Evolutionary conservation across 2,329 filamentous ascomycete genomes (phyloP).

Genomic region (Fusarium sp.): DNA sequence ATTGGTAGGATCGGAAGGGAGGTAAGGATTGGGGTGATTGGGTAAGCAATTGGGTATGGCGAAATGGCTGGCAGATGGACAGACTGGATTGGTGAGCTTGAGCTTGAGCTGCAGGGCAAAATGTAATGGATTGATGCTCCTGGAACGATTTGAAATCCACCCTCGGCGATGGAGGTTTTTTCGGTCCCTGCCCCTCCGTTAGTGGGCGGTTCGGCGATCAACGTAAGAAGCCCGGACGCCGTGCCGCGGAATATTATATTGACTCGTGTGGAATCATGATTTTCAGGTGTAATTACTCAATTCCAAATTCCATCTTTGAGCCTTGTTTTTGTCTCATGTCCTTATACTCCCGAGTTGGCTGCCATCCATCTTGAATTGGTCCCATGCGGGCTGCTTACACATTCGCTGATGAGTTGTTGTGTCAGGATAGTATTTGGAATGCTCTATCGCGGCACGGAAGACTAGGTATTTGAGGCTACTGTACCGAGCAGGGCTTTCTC

Average conservation of each 20-base stretch:
- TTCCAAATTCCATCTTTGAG: background rate
- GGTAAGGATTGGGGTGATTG: constrained; percentile 30
- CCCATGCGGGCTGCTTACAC: constrained; percentile 9
- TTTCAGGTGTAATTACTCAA: background rate
- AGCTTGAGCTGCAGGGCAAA: constrained; percentile 24
- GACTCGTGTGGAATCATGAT: constrained; percentile 24
- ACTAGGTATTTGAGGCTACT: background rate
- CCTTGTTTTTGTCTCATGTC: background rate
- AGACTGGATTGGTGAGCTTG: constrained; percentile 15
- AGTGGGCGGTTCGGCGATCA: constrained; percentile 13
- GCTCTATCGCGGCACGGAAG: background rate
- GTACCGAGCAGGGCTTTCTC: background rate
- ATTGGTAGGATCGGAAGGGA: constrained; percentile 17
- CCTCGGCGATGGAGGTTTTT: constrained; percentile 33
- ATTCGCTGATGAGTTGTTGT: background rate
- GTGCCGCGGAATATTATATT: background rate
- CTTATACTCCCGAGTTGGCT: background rate
- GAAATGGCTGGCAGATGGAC: background rate
- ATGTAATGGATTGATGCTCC: background rate
- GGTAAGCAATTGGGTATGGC: constrained; percentile 36
- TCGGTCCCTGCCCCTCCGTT: constrained; percentile 25
- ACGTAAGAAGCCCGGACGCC: background rate
- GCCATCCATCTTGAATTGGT: background rate
- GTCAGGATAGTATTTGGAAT: background rate
- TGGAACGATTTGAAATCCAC: constrained; percentile 43